Base-by-base conservation (phyloP, 2,329 filamentous ascomycete species). In the Alternaria postmessia region DNA sequence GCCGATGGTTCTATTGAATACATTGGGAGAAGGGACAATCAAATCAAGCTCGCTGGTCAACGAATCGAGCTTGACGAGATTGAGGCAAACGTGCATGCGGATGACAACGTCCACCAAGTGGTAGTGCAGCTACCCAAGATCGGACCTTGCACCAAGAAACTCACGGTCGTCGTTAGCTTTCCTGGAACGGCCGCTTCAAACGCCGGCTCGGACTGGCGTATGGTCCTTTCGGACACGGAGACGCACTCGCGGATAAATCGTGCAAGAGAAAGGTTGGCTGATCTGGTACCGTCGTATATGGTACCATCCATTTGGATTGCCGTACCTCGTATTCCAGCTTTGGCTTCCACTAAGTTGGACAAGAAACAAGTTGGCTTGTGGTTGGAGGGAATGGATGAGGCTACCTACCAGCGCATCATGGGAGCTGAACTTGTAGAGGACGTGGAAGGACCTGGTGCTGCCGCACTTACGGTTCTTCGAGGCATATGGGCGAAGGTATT, bases 131-230 rank as follows among this genome's bases (percentile, higher is more conserved):
- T 84, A 59, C 79, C 81, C 3, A 81, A 81, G 61, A 51, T 52
- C 16, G 81, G 81, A 2, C 78, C 72, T 3, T 73, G 76, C n/a
- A 77, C 80, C 56, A 75, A 80, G 57, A 80, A 78, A n/a, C 76
- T 84, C n/a, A 78, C 80, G 7, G 77, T 81, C 11, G 78, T 85
- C 3, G 62, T 83, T 54, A 79, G 78, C 24, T 66, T 82, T 24
- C 73, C 77, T 22, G 67, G 62, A 8, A 59, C 73, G 11, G 14
- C 39, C 14, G 51, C 58, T 1, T 57, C 68, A 0, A 67, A 71
- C 20, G 67, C 64, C n/a, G 70, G 68, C 6, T 36, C 59, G 34
- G 48, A 65, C 11, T 75, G 72, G 72, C 62, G 63, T n/a, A 70
- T 59, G 14, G 62, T 79, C 30, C 73, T 80, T 51, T 66, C 77